A percentile compares a stretch with the other conserved stretches of the same genome.
These are phyloP conservation scores for Trametes cinnabarina DNA, from an alignment of 768 basidiomycete species.

Conservation along the genomic window DNA sequence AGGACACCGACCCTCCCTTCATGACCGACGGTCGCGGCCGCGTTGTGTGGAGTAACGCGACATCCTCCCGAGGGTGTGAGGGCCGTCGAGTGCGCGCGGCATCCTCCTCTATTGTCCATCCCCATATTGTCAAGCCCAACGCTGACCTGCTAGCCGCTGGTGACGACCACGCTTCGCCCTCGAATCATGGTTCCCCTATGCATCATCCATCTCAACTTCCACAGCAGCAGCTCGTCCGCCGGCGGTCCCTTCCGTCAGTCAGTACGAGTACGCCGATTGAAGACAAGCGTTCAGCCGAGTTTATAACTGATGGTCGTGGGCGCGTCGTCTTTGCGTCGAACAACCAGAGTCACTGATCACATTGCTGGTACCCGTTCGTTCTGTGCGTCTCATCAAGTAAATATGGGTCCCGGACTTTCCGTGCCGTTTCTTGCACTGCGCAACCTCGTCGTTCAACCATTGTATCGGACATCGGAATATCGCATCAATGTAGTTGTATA, in stretches of 20 bases:
- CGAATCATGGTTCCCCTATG: not conserved
- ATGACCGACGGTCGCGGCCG: constrained; percentile 36
- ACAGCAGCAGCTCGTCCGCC: not conserved
- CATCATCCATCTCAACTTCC: not conserved
- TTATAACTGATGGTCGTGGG: constrained; percentile 16
- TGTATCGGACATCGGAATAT: too few relatives aligned
- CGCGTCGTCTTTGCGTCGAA: constrained; percentile 13
- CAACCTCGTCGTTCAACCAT: too few relatives aligned
- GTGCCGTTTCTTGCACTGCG: too few relatives aligned
- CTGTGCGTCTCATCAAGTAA: too few relatives aligned
- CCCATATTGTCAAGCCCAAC: not conserved
- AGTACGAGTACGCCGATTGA: not conserved
- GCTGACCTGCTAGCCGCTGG: not conserved
- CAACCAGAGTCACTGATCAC: not conserved
- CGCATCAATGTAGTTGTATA: too few relatives aligned
- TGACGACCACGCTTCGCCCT: not conserved
- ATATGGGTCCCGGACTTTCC: too few relatives aligned
- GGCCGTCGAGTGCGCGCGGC: constrained; percentile 7
- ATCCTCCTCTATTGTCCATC: not conserved
- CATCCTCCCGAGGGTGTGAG: constrained; percentile 10
- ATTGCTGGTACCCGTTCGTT: too few relatives aligned
- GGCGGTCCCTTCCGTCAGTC: not conserved
- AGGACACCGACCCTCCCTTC: constrained; percentile 30
- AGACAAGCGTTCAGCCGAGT: not conserved
- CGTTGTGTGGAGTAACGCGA: constrained; percentile 33